Conservation (phyloP, 2,329 filamentous ascomycete species). For the Colletotrichum orbiculare region DNA sequence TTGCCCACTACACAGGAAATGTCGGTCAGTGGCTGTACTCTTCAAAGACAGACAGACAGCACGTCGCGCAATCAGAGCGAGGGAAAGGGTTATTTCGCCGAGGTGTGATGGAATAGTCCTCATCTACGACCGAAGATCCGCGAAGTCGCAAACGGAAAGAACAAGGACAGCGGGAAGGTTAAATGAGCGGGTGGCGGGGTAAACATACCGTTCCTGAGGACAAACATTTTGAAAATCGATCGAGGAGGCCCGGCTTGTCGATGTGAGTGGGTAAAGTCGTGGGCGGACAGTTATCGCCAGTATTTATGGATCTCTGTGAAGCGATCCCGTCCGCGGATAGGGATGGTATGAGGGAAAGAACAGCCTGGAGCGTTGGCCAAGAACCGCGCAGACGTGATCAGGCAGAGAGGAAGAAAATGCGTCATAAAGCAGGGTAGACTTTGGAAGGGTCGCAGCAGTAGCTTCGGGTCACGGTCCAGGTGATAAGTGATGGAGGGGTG, state of each 20-base stretch:
- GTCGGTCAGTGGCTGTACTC: conserved; percentile 17
- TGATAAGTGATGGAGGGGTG: conserved; percentile 32
- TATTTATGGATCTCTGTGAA: conserved; percentile 30
- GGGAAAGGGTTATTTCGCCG: no score
- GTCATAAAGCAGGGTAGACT: conserved; percentile 41
- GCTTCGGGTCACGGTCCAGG: conserved; percentile 27
- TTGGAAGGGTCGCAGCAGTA: conserved; percentile 24
- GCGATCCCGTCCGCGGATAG: conserved; percentile 26
- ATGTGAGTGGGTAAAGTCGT: conserved; percentile 12
- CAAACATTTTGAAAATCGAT: conserved; percentile 47
- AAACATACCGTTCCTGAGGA: conserved; percentile 52
- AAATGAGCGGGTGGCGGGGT: conserved; percentile 22
- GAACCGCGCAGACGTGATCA: conserved; percentile 27
- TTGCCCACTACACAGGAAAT: conserved; percentile 76
- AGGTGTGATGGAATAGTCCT: no score
- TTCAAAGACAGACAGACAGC: no score
- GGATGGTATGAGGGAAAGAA: conserved; percentile 20
- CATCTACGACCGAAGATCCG: no score
- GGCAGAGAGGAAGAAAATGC: conserved; percentile 39
- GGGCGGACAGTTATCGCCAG: conserved; percentile 14
- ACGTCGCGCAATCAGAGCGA: no score
- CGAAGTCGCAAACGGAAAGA: not conserved
- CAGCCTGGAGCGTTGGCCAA: conserved; percentile 29
- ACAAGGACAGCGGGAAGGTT: not conserved
- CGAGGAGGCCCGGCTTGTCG: conserved; percentile 17